These are phyloP conservation scores for Maudiozyma turicensis DNA, from an alignment of 805 yeast species.

Conservation along the genomic window DNA sequence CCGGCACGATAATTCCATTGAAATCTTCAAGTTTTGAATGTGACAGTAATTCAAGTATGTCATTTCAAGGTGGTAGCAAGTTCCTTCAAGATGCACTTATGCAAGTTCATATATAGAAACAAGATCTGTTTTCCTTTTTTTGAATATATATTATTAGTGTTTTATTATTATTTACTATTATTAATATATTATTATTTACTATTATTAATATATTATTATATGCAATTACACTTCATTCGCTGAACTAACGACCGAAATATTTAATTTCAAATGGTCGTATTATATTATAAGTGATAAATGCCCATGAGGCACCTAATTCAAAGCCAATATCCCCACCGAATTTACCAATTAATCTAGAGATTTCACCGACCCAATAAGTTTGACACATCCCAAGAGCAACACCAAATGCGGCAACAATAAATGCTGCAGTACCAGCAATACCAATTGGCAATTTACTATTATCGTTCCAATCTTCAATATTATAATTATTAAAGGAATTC, in stretches of 20 bases:
- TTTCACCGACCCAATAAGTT: slow-evolving; percentile 68
- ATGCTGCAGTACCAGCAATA: slow-evolving; percentile 64
- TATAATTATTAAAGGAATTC: slow-evolving; percentile 48
- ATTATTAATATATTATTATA: not conserved
- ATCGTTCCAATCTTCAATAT: slow-evolving; percentile 50
- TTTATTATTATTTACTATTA: too few relatives aligned
- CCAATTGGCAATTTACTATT: slow-evolving; percentile 60
- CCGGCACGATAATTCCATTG: too few relatives aligned
- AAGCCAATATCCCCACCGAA: slow-evolving; percentile 62
- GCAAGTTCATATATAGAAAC: too few relatives aligned
- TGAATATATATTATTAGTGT: too few relatives aligned
- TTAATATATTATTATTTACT: too few relatives aligned
- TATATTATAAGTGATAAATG: slow-evolving; percentile 52
- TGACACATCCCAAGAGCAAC: slow-evolving; percentile 81
- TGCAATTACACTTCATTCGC: not conserved
- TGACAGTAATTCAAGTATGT: too few relatives aligned
- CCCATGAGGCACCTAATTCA: slow-evolving; percentile 62
- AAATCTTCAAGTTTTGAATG: too few relatives aligned
- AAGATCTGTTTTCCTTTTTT: too few relatives aligned
- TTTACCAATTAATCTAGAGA: slow-evolving; percentile 50
- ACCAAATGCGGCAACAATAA: slow-evolving; percentile 78
- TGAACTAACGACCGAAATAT: slow-evolving; percentile 40
- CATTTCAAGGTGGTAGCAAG: too few relatives aligned
- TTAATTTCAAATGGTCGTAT: slow-evolving; percentile 61
- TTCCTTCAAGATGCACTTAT: too few relatives aligned